These are phyloP conservation scores for Argentina anserina DNA, from an alignment of 306 rosid genomes.

Conservation along the genomic window DNA sequence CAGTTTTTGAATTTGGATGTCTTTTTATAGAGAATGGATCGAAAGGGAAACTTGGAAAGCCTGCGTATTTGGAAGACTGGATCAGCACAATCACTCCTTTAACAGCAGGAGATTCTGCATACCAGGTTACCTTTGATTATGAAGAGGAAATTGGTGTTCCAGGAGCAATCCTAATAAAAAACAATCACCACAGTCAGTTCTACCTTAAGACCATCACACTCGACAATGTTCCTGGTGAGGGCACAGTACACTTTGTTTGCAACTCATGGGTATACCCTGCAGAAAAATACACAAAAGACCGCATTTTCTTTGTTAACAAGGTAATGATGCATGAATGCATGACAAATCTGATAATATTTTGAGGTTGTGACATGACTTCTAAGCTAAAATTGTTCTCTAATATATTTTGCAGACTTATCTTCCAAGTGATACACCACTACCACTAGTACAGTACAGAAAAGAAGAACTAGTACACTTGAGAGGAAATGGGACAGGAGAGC, in stretches of 20 bases:
- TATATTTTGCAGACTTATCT: constrained; percentile 52
- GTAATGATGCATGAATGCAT: constrained; percentile 22
- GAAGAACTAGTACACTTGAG: constrained; percentile 54
- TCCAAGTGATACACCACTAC: constrained; percentile 62
- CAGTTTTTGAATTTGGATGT: not conserved
- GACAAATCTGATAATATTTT: not conserved
- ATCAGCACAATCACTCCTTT: constrained; percentile 34
- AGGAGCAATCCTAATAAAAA: constrained; percentile 54
- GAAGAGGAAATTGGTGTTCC: constrained; percentile 47
- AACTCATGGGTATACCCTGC: constrained; percentile 70
- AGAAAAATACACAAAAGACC: constrained; percentile 21
- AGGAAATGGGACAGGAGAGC: constrained; percentile 70
- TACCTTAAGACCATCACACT: constrained; percentile 53
- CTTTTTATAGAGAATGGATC: constrained; percentile 36
- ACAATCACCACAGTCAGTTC: constrained; percentile 48
- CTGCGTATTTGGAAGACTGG: constrained; percentile 52
- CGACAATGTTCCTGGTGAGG: constrained; percentile 45
- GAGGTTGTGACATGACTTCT: not conserved
- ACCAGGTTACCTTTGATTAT: constrained; percentile 48
- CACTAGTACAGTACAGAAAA: constrained; percentile 43
- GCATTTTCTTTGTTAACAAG: constrained; percentile 67
- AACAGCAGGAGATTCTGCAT: constrained; percentile 41
- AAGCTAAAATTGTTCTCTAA: not conserved
- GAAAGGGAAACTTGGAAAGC: constrained; percentile 54
- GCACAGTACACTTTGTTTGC: constrained; percentile 46